These are phyloP conservation scores for Lachnellula willkommii DNA, from an alignment of 2,329 filamentous ascomycete species.

Conservation along the genomic window DNA sequence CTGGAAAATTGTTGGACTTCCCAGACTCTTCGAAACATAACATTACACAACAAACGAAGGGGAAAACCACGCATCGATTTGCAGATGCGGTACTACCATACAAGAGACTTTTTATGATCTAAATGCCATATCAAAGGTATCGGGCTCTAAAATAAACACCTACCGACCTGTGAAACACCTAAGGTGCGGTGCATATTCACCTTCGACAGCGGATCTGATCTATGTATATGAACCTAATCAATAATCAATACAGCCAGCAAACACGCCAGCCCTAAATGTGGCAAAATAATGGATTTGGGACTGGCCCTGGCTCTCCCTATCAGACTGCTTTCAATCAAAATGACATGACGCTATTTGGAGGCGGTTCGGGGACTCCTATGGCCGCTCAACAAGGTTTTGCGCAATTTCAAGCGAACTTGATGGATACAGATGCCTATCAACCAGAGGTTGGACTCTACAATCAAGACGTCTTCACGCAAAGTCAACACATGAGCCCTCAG, in stretches of 20 bases:
- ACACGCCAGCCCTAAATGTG: slow-evolving; percentile 18
- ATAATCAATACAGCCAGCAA: background rate
- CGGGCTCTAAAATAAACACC: background rate
- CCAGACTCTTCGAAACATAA: background rate
- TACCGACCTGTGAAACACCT: background rate
- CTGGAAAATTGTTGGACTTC: too few relatives aligned
- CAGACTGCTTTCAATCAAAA: slow-evolving; percentile 25
- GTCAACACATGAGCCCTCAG: slow-evolving; percentile 18
- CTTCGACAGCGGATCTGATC: background rate
- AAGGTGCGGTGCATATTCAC: background rate
- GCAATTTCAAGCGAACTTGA: slow-evolving; percentile 13
- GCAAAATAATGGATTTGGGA: slow-evolving; percentile 25
- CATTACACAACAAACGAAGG: background rate
- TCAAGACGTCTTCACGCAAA: slow-evolving; percentile 21
- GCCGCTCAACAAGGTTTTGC: slow-evolving; percentile 18
- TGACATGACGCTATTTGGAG: slow-evolving; percentile 10
- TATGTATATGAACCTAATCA: too few relatives aligned
- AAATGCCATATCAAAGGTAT: background rate
- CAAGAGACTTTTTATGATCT: background rate
- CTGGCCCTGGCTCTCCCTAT: slow-evolving; percentile 23
- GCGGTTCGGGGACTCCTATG: slow-evolving; percentile 1
- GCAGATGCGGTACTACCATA: background rate
- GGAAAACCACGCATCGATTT: background rate
- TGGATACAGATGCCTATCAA: slow-evolving; percentile 16
- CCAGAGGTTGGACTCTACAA: slow-evolving; percentile 23